Conservation (phyloP, 768 basidiomycete genomes). For the Panaeolus cyanescens region DNA sequence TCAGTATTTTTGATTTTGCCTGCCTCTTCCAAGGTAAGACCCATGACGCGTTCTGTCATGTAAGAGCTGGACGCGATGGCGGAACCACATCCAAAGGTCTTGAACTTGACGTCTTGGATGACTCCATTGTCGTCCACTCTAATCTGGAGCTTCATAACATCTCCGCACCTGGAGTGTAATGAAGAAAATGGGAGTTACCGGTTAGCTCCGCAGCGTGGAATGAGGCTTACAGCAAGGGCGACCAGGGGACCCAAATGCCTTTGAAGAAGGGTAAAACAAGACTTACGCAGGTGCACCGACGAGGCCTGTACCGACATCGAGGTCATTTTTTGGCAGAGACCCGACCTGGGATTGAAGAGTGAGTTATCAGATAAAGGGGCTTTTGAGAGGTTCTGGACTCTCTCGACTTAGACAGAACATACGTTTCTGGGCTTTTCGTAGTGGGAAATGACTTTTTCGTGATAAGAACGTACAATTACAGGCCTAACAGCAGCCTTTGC, state of each 20-base stretch:
- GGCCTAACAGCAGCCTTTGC: slow-evolving; percentile 46
- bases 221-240: slow-evolving; percentile 14
- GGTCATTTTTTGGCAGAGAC: slow-evolving; percentile 88
- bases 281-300: slow-evolving; percentile 96
- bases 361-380: slow-evolving; percentile 59
- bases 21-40: slow-evolving; percentile 90
- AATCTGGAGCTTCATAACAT: slow-evolving; percentile 99
- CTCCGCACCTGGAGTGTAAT: slow-evolving; percentile 70
- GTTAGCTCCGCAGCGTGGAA: slow-evolving; percentile 28
- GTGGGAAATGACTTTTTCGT: slow-evolving; percentile 96
- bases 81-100: slow-evolving; percentile 98
- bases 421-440: slow-evolving; percentile 98
- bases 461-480: slow-evolving; percentile 73
- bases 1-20: slow-evolving; percentile 98
- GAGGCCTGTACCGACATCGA: slow-evolving; percentile 94
- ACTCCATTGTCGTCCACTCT: slow-evolving; percentile 93
- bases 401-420: slow-evolving; percentile 45
- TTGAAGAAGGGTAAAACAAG: background rate
- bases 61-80: slow-evolving; percentile 98
- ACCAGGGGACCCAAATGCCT: slow-evolving; percentile 8
- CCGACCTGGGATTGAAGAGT: slow-evolving; percentile 69
- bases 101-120: slow-evolving; percentile 99
- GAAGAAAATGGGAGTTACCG: slow-evolving; percentile 12
- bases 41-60: slow-evolving; percentile 98
- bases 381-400: slow-evolving; percentile 28